Base-by-base conservation (phyloP, 208 protist genomes). In the Eutreptiella sp. region DNA sequence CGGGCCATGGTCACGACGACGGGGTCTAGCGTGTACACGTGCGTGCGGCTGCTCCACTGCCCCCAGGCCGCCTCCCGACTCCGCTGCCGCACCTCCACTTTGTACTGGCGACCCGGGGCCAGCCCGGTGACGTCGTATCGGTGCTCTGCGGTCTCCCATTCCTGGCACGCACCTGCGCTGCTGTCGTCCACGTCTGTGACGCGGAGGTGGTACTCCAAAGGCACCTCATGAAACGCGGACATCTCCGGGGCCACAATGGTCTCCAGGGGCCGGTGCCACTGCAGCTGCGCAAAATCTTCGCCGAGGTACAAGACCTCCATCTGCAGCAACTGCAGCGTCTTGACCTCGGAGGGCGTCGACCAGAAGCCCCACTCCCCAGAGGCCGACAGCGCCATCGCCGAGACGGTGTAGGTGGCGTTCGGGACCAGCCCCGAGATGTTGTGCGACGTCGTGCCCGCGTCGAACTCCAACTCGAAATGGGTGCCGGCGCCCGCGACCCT, bases 321-420 rank as follows among this genome's bases (percentile, higher is more conserved):
- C 24, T 65, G 62, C 24, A 93, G 71, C 46, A 88, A 72, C 39
- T 84, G 87, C 48, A 78, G 81, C 38, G 87, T 90, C 11, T 69
- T 57, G 11, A 89, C 71, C 26, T 54, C 62, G 21, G 75, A 63
- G 16, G 68, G 63, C 19, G 69, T 59, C 68, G 81, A 85, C 83
- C 84, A 93, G 67, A 88, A 80, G 39, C 87, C 87, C 84, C 87
- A 93, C 38, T 83, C 73, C 21, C 76, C 77, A 5, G 69, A 74
- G 35, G 63, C 59, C 64, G 86, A 85, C 38, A 76, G 67, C 11
- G 78, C 87, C 24, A 81, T 80, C 41, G 89, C 82, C 19, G 83
- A 68, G 32, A 93, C 70, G 14, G 69, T 63, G 68, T 89, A 90
- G 7, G 68, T 75, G 0, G 76, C 52, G 61, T 88, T 65, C 1